Base-by-base conservation (phyloP, 2,329 filamentous ascomycete genomes). In the Teratosphaeria destructans region DNA sequence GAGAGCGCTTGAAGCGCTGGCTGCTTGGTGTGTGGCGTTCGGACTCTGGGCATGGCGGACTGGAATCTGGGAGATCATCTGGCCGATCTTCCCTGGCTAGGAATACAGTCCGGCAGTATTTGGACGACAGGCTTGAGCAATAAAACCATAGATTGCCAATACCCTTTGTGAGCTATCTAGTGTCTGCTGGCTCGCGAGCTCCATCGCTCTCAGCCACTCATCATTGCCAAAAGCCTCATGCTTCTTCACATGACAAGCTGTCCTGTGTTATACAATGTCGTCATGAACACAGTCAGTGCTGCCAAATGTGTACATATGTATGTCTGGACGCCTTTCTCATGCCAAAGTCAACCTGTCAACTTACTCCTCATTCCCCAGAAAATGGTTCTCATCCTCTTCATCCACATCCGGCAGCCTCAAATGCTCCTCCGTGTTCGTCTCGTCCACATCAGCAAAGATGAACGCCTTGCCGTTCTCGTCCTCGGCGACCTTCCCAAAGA, bases 91-190 rank as follows among this genome's bases (percentile, higher is more conserved):
- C 29, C 7, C 7, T 32, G 29, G 29, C 29, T 32, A 32, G 29
- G 23, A 32, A 32, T 3, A 7, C 3, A 32, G 29, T 32, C 29
- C 29, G 29, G 29, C 29, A 32, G 29, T 32, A 32, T 32, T 32
- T 32, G 12, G 37, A 43, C 37, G 37, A 43, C 37, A 43, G 37
- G 37, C 37, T 27, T 32, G 5, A 23, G 23, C 23, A 23, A 23
- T 2, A 23, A 23, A 23, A 2, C 23, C 23, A 23, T 23, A 23
- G 23, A 23, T 23, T 23, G 23, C 23, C 23, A 23, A 23, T 23
- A 59, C 84, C 80, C 5, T 82, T 76, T 12, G 83, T 91, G 62
- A 96, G 83, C 52, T 78, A 71, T 35, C 87, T 76, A 7, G 55
- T 62, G 2, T 53, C 59, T 16, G 58, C 57, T 16, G 61, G 59